Conservation (phyloP, 2,329 filamentous ascomycete species). For the Pyrenochaeta sp. region DNA sequence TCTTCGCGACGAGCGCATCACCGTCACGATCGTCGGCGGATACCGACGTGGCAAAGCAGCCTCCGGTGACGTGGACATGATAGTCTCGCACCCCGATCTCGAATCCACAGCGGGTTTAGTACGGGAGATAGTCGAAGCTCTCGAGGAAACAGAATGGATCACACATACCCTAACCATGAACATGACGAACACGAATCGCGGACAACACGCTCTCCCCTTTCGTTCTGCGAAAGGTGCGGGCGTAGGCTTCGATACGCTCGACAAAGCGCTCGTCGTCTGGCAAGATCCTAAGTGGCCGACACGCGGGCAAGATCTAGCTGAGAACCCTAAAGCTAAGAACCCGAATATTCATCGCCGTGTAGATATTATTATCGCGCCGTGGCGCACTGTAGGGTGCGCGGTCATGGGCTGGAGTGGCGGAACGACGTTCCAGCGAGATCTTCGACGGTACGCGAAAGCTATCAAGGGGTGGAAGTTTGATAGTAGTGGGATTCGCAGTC, state of each 20-base stretch:
- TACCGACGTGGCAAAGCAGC: constrained; percentile 79
- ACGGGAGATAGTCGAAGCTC: constrained; percentile 70
- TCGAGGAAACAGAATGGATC: constrained; percentile 75
- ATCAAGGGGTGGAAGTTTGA: constrained; percentile 84
- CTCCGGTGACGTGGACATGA: constrained; percentile 84
- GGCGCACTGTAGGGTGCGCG: constrained; percentile 88
- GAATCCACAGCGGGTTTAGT: constrained; percentile 74
- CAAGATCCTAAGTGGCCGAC: constrained; percentile 68
- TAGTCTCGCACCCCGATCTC: constrained; percentile 81
- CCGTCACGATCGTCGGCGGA: constrained; percentile 76
- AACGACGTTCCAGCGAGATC: constrained; percentile 87
- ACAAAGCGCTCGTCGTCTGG: constrained; percentile 95
- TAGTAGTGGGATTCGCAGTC: constrained; percentile 81
- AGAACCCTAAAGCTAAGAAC: constrained; percentile 62
- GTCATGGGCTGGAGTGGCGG: constrained; percentile 88
- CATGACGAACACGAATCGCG: constrained; percentile 74
- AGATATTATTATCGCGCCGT: constrained; percentile 90
- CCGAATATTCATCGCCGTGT: constrained; percentile 82
- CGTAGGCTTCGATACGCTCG: constrained; percentile 82
- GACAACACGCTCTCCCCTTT: constrained; percentile 70
- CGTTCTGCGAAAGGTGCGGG: constrained; percentile 52
- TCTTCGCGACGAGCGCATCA: constrained; percentile 63
- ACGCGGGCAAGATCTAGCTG: constrained; percentile 46
- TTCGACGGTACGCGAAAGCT: constrained; percentile 80
- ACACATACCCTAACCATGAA: constrained; percentile 82